Conservation (phyloP, 106 monocot species). For the Dendrobium nobile region DNA sequence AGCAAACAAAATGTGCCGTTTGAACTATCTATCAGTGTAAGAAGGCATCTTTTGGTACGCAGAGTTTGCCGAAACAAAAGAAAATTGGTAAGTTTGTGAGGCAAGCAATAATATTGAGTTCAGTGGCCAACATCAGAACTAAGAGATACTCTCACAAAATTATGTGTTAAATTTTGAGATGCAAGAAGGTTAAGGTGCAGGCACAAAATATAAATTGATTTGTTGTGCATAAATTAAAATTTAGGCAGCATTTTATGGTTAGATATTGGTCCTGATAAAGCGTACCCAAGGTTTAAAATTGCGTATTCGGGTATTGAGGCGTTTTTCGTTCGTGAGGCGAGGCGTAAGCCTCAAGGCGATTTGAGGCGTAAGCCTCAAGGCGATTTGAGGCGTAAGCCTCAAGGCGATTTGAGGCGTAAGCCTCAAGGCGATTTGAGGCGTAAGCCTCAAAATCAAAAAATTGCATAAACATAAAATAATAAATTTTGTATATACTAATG, state of each 20-base stretch:
- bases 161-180: background rate
- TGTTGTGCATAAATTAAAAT: background rate
- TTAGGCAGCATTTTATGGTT: background rate
- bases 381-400: too few relatives aligned
- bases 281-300: too few relatives aligned
- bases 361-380: too few relatives aligned
- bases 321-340: too few relatives aligned
- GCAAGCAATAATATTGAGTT: background rate
- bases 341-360: too few relatives aligned
- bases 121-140: background rate
- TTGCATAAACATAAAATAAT: too few relatives aligned
- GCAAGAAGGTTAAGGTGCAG: background rate
- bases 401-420: too few relatives aligned
- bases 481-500: too few relatives aligned
- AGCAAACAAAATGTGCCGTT: background rate
- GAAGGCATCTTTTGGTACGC: background rate
- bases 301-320: too few relatives aligned
- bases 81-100: background rate
- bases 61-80: background rate
- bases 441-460: too few relatives aligned
- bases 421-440: too few relatives aligned
- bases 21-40: background rate
- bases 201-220: background rate
- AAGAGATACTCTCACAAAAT: background rate
- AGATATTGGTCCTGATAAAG: background rate